Conservation (phyloP, 768 basidiomycete genomes). For the Mrakia hoshinonis region DNA sequence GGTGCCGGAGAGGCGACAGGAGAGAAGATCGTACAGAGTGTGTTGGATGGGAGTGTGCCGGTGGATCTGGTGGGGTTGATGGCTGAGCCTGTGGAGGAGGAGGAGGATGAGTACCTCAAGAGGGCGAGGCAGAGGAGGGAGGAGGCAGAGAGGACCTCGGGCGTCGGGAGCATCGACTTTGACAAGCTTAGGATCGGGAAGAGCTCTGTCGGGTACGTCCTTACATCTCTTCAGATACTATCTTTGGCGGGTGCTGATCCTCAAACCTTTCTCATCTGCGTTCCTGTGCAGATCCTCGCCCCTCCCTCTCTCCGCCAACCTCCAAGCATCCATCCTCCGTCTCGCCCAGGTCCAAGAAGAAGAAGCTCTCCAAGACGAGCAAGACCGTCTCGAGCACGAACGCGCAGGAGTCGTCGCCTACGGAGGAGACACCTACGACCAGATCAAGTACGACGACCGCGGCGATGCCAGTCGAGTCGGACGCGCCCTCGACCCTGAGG, state of each 20-base stretch:
- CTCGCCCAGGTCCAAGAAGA: constrained; percentile 56
- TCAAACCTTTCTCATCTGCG: neutral
- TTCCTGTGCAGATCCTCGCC: neutral
- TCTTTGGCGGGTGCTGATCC: too few species aligned
- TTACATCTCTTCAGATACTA: too few species aligned
- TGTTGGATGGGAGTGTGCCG: neutral
- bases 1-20: neutral
- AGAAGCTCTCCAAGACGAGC: constrained; percentile 39
- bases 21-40: constrained; percentile 11
- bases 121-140: constrained; percentile 7
- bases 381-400: constrained; percentile 1
- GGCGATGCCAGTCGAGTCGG: neutral
- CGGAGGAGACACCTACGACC: neutral
- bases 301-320: constrained; percentile 36
- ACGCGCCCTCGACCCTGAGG: constrained; percentile 1
- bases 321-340: constrained; percentile 76
- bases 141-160: neutral
- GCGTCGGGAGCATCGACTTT: constrained; percentile 48
- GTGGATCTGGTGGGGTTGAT: neutral
- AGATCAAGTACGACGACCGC: neutral
- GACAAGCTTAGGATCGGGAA: constrained; percentile 54
- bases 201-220: constrained; percentile 45
- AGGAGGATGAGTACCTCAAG: constrained; percentile 2
- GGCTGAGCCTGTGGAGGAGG: constrained; percentile 1
- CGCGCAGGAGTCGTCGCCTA: constrained; percentile 2